phyloP scores from a whole-genome alignment of 768 basidiomycete genomes.

The Amyloporia xantha region DNA sequence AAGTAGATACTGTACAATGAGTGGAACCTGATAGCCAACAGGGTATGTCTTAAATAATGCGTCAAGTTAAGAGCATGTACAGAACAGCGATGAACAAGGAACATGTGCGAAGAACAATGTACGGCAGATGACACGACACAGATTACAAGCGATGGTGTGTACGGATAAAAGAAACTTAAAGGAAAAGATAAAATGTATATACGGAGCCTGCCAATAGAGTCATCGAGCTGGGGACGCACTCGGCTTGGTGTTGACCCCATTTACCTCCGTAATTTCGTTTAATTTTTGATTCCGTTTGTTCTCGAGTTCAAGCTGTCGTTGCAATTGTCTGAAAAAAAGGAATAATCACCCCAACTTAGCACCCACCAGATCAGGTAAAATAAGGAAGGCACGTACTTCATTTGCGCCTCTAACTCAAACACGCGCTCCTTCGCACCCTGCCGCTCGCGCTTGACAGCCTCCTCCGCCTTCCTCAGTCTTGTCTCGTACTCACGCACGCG shows the following conservation, averaged over 20 bases:
- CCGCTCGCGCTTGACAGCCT: constrained; percentile 87
- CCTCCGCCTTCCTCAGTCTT: constrained; percentile 74
- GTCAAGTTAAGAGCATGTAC: too few species aligned
- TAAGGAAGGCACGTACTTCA: constrained; percentile 44
- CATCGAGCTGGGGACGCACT: neutral
- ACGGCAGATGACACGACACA: too few species aligned
- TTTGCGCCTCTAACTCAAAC: constrained; percentile 64
- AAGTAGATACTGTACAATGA: too few species aligned
- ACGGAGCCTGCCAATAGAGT: neutral
- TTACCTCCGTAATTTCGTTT: constrained; percentile 35
- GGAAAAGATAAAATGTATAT: too few species aligned
- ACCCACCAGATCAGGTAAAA: neutral
- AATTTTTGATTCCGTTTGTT: constrained; percentile 63
- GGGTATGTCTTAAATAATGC: too few species aligned
- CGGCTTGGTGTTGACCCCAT: neutral
- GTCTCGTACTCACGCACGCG: constrained; percentile 91
- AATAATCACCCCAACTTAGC: neutral
- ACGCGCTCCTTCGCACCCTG: constrained; percentile 91
- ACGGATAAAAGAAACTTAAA: too few species aligned
- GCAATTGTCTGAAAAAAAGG: constrained; percentile 5
- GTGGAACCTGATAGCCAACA: too few species aligned
- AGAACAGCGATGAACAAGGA: too few species aligned
- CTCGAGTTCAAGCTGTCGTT: constrained; percentile 46
- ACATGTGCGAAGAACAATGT: too few species aligned
- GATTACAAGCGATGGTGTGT: too few species aligned